Base-by-base conservation (phyloP, 306 rosid genomes). In the Quercus alba region DNA sequence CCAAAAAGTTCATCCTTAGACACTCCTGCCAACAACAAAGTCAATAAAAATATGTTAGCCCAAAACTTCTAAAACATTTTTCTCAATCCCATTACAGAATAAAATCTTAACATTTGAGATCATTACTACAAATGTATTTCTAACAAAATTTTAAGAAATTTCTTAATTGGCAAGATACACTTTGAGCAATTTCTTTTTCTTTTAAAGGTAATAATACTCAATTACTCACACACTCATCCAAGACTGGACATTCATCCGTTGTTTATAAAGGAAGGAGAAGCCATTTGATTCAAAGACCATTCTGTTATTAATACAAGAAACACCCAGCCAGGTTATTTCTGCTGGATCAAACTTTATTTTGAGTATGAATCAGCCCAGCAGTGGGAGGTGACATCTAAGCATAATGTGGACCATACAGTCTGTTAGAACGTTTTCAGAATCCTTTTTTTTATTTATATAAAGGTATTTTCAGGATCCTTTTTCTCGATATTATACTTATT, bases 1-100 rank as follows among this genome's bases (percentile, higher is more conserved):
- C 90, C 97, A 72, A 90, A 87, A 54, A 94, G 94, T 80, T 89
- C 97, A 82, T 94, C 99, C 89, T 79, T 90, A 38, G 97, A 83
- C n/a, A 70, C 87, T 80, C 92, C 92, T 84, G 85, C 79, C 71
- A 85, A 62, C 73, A 77, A 75, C 73, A 81, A 46, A 76, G 74
- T 56, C 74, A 72, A 77, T 71, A 74, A 55, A 79, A 68, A 75
- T 49, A 78, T 6, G 71, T 58, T 13, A 28, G 56, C 56, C 46
- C 57, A 44, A 58, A 44, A 56, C 8, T 58, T 31, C 30, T 9
- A 31, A 72, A 72, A 74, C 25, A 75, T 70, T 55, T 51, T 56
- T 30, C 41, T 57, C 61, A 73, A 17, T 18, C 8, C 25, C 20
- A 58, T 20, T 63, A 11, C 18, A 76, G 44, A 54, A 3, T 55